These are phyloP conservation scores for Begonia fuchsioides DNA, from an alignment of 306 rosid species.

Conservation along the genomic window DNA sequence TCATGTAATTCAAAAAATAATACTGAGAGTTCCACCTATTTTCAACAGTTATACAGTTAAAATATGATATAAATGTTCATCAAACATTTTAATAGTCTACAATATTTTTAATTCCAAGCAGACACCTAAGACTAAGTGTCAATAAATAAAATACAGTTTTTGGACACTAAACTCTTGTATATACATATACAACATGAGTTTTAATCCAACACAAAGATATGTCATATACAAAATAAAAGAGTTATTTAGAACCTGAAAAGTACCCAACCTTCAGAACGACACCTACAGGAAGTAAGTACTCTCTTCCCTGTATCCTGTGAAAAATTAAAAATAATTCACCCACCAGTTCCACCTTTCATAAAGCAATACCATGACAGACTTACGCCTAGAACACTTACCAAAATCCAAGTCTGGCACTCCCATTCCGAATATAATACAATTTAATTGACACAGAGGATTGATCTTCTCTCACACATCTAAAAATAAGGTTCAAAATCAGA, in stretches of 20 bases:
- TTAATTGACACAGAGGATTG: constrained; percentile 58
- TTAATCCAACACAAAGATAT: constrained; percentile 1
- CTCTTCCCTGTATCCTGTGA: constrained; percentile 76
- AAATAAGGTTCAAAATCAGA: neutral
- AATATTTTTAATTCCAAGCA: too few relatives aligned
- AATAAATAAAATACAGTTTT: too few relatives aligned
- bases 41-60: too few relatives aligned
- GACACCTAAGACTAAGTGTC: too few relatives aligned
- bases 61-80: too few relatives aligned
- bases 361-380: constrained; percentile 3
- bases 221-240: neutral
- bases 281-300: constrained; percentile 86
- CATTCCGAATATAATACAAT: constrained; percentile 70
- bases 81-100: too few relatives aligned
- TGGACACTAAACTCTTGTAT: too few relatives aligned
- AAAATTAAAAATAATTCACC: constrained; percentile 7
- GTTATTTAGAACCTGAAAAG: constrained; percentile 1
- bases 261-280: constrained; percentile 61
- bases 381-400: constrained; percentile 46
- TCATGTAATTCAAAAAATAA: too few relatives aligned
- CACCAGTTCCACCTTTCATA: too few relatives aligned
- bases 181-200: too few relatives aligned
- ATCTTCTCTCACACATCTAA: constrained; percentile 77
- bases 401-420: constrained; percentile 89
- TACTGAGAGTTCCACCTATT: too few relatives aligned